A percentile compares a stretch with the other conserved stretches of the same genome.
These are phyloP conservation scores for Xylariaceae sp. DNA, from an alignment of 2,329 filamentous ascomycete species.

Conservation along the genomic window DNA sequence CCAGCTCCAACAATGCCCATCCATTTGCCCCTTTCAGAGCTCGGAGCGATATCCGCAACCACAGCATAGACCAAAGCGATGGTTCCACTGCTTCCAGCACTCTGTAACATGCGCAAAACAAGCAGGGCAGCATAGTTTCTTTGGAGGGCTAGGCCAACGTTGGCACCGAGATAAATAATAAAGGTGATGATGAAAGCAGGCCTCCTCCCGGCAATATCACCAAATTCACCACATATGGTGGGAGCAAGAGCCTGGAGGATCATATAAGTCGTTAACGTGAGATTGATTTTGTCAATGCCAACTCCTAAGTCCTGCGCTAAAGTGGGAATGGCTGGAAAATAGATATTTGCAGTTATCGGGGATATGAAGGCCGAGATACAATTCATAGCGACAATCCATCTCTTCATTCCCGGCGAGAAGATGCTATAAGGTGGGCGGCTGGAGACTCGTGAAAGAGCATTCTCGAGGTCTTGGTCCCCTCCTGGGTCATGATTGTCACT, in stretches of 20 bases:
- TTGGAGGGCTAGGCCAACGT: slow-evolving; percentile 65
- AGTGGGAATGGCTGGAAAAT: slow-evolving; percentile 51
- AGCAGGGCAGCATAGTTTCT: slow-evolving; percentile 63
- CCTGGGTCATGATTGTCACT: slow-evolving; percentile 21
- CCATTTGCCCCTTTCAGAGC: slow-evolving; percentile 73
- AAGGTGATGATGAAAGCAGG: slow-evolving; percentile 66
- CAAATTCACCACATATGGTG: slow-evolving; percentile 65
- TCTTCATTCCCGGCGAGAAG: slow-evolving; percentile 50
- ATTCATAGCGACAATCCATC: slow-evolving; percentile 60
- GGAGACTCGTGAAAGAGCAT: slow-evolving; percentile 41
- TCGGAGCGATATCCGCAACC: slow-evolving; percentile 73
- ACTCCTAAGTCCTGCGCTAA: slow-evolving; percentile 48
- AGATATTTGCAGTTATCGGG: slow-evolving; percentile 66
- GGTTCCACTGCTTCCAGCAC: slow-evolving; percentile 69
- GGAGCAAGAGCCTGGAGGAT: slow-evolving; percentile 68
- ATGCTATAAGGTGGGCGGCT: slow-evolving; percentile 50
- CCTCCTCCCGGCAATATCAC: slow-evolving; percentile 65
- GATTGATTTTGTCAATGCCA: slow-evolving; percentile 50
- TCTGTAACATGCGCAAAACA: slow-evolving; percentile 67
- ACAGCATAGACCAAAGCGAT: slow-evolving; percentile 75
- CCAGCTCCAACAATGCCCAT: slow-evolving; percentile 70
- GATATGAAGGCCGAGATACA: slow-evolving; percentile 60
- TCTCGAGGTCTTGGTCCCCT: slow-evolving; percentile 39
- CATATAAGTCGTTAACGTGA: slow-evolving; percentile 66
- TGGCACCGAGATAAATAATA: slow-evolving; percentile 62